Evolutionary conservation across 2,329 filamentous ascomycete genomes (phyloP), one percentile per base, ranked within the genome.

Genomic region (Lasiodiplodia theobromae): DNA sequence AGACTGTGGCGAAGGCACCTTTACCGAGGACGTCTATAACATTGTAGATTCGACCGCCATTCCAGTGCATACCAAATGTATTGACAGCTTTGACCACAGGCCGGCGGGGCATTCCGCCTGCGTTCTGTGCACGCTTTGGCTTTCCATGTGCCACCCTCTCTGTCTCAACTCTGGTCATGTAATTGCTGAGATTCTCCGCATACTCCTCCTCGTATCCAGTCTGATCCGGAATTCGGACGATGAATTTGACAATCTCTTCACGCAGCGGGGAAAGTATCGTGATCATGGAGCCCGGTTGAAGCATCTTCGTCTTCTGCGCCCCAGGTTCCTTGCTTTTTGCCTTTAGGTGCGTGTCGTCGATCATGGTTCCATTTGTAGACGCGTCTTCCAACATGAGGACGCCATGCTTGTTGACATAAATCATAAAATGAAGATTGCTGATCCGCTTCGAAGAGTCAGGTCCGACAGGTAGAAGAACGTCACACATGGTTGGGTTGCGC

Each of bases 361-460:
- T 93, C 69, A 93, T 85, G 4, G 96, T 98, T 34, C 96, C 96
- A 75, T 98, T 99, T n/a, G 94, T 97, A 0, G 96, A 98, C 77
- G 90, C 87, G 76, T 99, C 96, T 78, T 97, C 91, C 14, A 98
- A 83, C 93, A 99, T 97, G 71, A 97, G 86, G 68, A 92, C 90
- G 34, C 92, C 93, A 71, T 92, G 88, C n/a, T 89, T 84, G 74
- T 96, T 99, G 73, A 97, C 86, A 76, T 91, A 97, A 70, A 99
- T 97, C 66, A 93, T 91, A 78, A 98, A 99, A 78, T 99, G 96
- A n/a, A 92, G 86, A 77, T 98, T 97, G 83, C 95, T 98, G 69
- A 99, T 87, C 53, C 92, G 87, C 77, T 88, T 91, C 65, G 87
- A 83, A 0, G 87, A 86, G 72, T 95, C 91, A 12, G 44, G 23